phyloP scores from a whole-genome alignment of 2,329 filamentous ascomycete species.

The Ophiostoma sp. region DNA sequence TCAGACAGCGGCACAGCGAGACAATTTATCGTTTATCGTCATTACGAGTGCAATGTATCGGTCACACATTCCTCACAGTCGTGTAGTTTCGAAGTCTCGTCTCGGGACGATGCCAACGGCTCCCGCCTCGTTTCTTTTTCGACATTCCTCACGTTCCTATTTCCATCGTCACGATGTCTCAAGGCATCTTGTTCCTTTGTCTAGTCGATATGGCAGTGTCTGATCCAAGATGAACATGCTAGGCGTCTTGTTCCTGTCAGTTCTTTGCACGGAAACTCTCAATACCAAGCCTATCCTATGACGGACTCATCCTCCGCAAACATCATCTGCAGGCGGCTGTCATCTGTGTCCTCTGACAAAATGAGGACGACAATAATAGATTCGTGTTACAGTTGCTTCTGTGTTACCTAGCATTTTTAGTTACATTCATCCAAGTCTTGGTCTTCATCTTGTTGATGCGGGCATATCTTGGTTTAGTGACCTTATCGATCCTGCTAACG shows the following conservation, averaged over 20 bases:
- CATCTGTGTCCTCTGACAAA: no score
- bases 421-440: neutral
- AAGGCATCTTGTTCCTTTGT: neutral
- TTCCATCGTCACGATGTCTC: neutral
- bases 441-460: neutral
- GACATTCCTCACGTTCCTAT: neutral
- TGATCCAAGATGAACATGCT: neutral
- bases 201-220: neutral
- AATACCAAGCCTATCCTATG: no score
- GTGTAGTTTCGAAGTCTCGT: neutral
- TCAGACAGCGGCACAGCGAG: neutral
- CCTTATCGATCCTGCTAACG: neutral
- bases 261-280: neutral
- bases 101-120: neutral
- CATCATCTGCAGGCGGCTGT: neutral
- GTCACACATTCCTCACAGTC: neutral
- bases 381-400: neutral
- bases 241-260: neutral
- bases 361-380: neutral
- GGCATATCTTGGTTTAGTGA: neutral
- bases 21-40: neutral
- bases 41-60: neutral
- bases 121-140: conserved; percentile 3
- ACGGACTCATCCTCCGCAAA: neutral
- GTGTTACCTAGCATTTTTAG: neutral